phyloP scores from a whole-genome alignment of 495 filamentous ascomycete species.

The Penicilliopsis zonata region DNA sequence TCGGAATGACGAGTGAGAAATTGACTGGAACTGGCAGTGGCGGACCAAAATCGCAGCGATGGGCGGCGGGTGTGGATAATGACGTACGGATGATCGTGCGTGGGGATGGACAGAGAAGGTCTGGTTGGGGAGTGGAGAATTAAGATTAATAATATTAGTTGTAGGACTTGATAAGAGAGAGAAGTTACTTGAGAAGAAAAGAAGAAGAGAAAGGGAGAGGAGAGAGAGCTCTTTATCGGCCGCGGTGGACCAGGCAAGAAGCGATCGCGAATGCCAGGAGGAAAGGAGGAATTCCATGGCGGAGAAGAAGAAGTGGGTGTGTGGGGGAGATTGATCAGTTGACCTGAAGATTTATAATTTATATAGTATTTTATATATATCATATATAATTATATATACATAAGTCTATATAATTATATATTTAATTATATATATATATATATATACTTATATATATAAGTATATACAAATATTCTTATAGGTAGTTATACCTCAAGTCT shows the following conservation, averaged over 20 bases:
- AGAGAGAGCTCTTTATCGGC: conserved; percentile 8
- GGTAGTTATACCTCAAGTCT: too few species aligned
- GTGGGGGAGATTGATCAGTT: conserved; percentile 7
- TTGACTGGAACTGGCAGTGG: too few species aligned
- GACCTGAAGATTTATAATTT: too few species aligned
- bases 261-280: neutral
- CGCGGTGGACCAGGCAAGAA: conserved; percentile 7
- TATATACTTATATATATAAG: too few species aligned
- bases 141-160: neutral
- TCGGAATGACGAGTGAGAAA: too few species aligned
- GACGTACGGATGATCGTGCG: conserved; percentile 17
- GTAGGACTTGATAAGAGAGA: conserved; percentile 1
- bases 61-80: conserved; percentile 5
- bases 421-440: too few species aligned
- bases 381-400: too few species aligned
- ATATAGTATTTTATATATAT: too few species aligned
- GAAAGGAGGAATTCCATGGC: conserved; percentile 7
- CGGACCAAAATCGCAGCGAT: conserved; percentile 1
- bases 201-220: conserved; percentile 2
- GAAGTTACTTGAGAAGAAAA: conserved; percentile 3
- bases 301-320: conserved; percentile 16
- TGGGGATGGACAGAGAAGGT: conserved; percentile 2
- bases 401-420: too few species aligned
- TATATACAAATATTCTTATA: too few species aligned
- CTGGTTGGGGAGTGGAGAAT: neutral